These are phyloP conservation scores for Venturia oleaginea DNA, from an alignment of 2,329 filamentous ascomycete species.

Conservation along the genomic window DNA sequence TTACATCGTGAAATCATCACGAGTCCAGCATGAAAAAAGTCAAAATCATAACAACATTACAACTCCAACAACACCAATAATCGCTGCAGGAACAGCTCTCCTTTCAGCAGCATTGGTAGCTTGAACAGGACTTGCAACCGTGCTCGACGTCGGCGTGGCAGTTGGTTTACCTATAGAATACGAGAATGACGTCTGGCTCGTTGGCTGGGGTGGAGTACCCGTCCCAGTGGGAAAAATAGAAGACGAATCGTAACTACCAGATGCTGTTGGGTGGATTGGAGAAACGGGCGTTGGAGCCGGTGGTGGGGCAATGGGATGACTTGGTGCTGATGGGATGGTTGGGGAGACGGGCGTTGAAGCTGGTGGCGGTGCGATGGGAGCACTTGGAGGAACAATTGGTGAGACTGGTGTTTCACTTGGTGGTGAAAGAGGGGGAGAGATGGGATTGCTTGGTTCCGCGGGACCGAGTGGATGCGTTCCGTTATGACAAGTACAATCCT, in stretches of 20 bases:
- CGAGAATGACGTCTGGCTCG: background rate
- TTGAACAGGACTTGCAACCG: background rate
- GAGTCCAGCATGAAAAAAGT: background rate
- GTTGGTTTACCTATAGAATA: constrained; percentile 23
- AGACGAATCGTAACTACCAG: background rate
- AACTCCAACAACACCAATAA: background rate
- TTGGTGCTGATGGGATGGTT: background rate
- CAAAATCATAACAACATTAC: background rate
- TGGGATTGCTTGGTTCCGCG: background rate
- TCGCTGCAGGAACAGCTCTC: background rate
- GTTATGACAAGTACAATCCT: background rate
- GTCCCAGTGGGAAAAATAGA: background rate
- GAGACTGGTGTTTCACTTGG: background rate
- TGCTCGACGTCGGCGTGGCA: constrained; percentile 16
- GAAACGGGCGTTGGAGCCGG: background rate
- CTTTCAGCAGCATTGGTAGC: background rate
- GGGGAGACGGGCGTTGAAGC: background rate
- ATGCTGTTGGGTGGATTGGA: background rate
- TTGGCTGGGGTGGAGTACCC: background rate
- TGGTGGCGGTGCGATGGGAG: background rate
- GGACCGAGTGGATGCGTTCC: background rate
- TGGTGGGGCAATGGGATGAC: background rate
- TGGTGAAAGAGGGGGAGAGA: background rate
- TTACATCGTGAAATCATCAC: background rate
- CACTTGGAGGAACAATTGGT: background rate